Evolutionary conservation across 225 moss, liverwort and hornwort species (phyloP).

Genomic region (Thuidium tamariscinum): DNA sequence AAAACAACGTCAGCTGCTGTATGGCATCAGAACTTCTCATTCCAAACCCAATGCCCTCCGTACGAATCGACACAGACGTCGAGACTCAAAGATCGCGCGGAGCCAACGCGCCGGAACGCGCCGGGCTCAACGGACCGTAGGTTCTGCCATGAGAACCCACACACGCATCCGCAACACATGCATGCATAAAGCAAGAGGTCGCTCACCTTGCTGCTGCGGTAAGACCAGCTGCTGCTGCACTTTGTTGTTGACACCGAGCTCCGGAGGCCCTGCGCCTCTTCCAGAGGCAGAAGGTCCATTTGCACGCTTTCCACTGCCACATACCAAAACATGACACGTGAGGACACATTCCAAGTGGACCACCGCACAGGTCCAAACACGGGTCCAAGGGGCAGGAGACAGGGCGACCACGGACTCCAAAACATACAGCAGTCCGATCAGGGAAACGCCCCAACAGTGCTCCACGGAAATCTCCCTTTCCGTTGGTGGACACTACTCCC

Average conservation of each 20-base stretch:
- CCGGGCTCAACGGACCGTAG: neutral
- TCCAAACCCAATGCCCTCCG: neutral
- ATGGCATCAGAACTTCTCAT: neutral
- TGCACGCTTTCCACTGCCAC: slow-evolving; percentile 78
- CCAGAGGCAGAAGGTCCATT: slow-evolving; percentile 75
- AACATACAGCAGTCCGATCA: neutral
- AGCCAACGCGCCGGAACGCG: neutral
- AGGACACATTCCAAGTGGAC: neutral
- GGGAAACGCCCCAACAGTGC: neutral
- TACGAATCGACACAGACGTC: neutral
- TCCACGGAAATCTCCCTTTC: neutral
- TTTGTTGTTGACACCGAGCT: slow-evolving; percentile 60
- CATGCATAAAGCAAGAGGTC: neutral
- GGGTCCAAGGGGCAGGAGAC: neutral
- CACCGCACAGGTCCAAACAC: neutral
- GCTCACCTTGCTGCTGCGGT: slow-evolving; percentile 64
- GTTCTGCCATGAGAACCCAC: neutral
- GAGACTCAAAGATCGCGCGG: neutral
- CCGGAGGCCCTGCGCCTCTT: slow-evolving; percentile 60
- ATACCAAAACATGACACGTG: neutral
- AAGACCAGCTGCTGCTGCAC: slow-evolving; percentile 37
- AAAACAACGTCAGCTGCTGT: neutral
- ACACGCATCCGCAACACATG: neutral
- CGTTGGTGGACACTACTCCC: neutral
- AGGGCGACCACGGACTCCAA: neutral